Conservation (phyloP, 2,329 filamentous ascomycete genomes). For the Pochonia chlamydosporia region DNA sequence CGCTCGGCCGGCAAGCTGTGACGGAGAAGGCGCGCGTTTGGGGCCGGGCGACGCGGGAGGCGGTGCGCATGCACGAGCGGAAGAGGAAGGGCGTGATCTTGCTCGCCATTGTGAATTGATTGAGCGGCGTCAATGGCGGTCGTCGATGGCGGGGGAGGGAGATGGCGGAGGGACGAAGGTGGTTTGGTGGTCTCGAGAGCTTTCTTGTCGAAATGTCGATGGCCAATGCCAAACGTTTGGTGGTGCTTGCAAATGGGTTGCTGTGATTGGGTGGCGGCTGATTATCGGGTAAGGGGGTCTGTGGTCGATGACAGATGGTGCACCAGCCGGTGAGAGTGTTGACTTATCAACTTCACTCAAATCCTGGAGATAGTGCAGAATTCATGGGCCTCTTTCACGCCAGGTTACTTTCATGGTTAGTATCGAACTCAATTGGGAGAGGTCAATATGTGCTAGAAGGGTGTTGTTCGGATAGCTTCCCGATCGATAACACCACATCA, state of each 20-base stretch:
- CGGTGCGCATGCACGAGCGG: constrained; percentile 61
- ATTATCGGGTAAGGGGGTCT: constrained; percentile 11
- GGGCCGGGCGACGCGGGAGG: constrained; percentile 55
- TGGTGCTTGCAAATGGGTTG: constrained; percentile 17
- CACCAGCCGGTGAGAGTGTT: too few species aligned
- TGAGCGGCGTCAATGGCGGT: constrained; percentile 14
- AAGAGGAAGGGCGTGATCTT: constrained; percentile 71
- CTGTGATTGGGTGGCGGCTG: constrained; percentile 18
- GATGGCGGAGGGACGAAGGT: constrained; percentile 14
- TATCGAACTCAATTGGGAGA: too few species aligned
- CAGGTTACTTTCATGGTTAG: too few species aligned
- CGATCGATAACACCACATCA: too few species aligned
- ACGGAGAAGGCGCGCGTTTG: constrained; percentile 70
- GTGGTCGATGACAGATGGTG: too few species aligned
- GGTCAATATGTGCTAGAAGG: too few species aligned
- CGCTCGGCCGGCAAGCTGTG: constrained; percentile 64
- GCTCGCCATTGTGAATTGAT: constrained; percentile 62
- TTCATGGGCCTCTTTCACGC: too few species aligned
- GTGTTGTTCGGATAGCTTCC: too few species aligned
- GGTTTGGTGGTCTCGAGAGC: constrained; percentile 17
- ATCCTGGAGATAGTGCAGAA: too few species aligned
- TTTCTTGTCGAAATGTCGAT: constrained; percentile 29
- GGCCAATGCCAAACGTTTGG: constrained; percentile 37
- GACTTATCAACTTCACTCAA: too few species aligned
- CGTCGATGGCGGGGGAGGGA: constrained; percentile 9